These are phyloP conservation scores for Metarhizium anisopliae DNA, from an alignment of 2,329 filamentous ascomycete species.

Conservation along the genomic window DNA sequence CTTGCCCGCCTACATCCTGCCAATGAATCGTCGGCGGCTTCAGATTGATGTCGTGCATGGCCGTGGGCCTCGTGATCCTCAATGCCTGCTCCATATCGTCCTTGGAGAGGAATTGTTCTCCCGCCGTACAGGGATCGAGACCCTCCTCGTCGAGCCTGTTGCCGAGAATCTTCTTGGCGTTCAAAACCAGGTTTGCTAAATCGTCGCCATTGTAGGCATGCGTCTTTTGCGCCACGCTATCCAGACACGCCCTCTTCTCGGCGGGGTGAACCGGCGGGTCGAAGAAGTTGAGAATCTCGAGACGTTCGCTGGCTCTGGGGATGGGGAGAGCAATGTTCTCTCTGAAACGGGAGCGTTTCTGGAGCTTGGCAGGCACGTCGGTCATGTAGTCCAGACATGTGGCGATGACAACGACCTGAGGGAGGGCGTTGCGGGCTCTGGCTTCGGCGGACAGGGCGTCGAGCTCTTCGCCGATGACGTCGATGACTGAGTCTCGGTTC, in stretches of 20 bases:
- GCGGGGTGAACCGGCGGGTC: slow-evolving; percentile 36
- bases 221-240: slow-evolving; percentile 60
- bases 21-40: slow-evolving; percentile 81
- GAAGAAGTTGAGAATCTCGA: slow-evolving; percentile 63
- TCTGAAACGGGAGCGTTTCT: slow-evolving; percentile 55
- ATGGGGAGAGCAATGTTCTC: slow-evolving; percentile 66
- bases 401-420: slow-evolving; percentile 63
- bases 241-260: slow-evolving; percentile 42
- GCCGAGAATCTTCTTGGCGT: slow-evolving; percentile 19
- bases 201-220: slow-evolving; percentile 83
- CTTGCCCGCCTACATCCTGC: slow-evolving; percentile 81
- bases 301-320: slow-evolving; percentile 61
- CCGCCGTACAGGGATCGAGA: slow-evolving; percentile 4
- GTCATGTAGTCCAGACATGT: slow-evolving; percentile 62
- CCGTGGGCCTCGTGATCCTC: slow-evolving; percentile 63
- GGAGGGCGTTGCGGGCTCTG: slow-evolving; percentile 26
- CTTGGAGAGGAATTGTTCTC: slow-evolving; percentile 21
- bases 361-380: slow-evolving; percentile 62
- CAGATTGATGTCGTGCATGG: slow-evolving; percentile 82
- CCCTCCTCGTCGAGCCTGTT: slow-evolving; percentile 14
- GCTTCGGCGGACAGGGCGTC: slow-evolving; percentile 39
- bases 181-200: slow-evolving; percentile 51
- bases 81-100: slow-evolving; percentile 59
- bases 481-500: slow-evolving; percentile 41
- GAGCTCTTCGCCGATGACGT: slow-evolving; percentile 43